Evolutionary conservation across 352 stramenopile species (phyloP).

Genomic region (Pythium biforme): DNA sequence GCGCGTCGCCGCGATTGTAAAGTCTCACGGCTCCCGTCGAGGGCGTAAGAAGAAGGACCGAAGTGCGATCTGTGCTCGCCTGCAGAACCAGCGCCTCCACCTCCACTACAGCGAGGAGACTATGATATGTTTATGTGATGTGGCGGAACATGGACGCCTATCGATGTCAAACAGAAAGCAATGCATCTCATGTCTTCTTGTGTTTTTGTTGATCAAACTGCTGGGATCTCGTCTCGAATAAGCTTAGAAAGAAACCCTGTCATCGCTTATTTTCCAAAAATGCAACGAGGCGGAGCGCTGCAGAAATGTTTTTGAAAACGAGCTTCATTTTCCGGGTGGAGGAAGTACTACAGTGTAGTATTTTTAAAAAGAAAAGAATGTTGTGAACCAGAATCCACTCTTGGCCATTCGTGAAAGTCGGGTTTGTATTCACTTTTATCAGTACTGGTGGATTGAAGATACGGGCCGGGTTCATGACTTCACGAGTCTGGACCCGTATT

Average conservation of each 20-base stretch:
- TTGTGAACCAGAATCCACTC: too few species aligned
- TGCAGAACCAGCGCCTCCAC: not conserved
- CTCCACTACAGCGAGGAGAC: not conserved
- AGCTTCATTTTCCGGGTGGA: constrained; percentile 5
- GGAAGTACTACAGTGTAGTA: too few species aligned
- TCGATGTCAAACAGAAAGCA: not conserved
- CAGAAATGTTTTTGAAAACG: constrained; percentile 10
- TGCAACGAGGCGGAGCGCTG: constrained; percentile 14
- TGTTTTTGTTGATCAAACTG: not conserved
- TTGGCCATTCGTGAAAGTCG: too few species aligned
- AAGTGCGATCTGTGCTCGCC: too few species aligned
- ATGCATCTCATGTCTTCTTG: constrained; percentile 1
- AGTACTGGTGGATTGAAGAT: not conserved
- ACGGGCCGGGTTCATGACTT: not conserved
- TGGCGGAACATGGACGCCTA: constrained; percentile 5
- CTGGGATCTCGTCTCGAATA: not conserved
- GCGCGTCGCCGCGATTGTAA: too few species aligned
- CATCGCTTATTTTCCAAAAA: constrained; percentile 10
- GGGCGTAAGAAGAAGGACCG: too few species aligned
- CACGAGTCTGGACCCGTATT: not conserved
- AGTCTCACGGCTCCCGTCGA: too few species aligned
- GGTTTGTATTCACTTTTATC: not conserved
- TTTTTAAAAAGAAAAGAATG: too few species aligned
- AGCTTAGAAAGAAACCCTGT: constrained; percentile 1
- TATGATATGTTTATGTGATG: not conserved